Evolutionary conservation across 2,329 filamentous ascomycete species (phyloP).

Genomic region (Alternaria solani): DNA sequence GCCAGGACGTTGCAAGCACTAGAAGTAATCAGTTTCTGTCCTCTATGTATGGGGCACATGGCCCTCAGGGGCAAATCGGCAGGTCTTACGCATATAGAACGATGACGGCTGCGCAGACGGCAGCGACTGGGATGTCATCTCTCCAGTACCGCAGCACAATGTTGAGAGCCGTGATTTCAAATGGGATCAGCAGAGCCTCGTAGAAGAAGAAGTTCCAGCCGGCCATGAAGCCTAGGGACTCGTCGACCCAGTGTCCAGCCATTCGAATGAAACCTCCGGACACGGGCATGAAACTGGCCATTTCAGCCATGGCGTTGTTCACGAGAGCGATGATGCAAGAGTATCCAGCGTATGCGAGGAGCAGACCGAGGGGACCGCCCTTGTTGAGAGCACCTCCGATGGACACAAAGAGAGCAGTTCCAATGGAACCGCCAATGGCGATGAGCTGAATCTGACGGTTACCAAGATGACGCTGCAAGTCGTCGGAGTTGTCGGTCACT

Average conservation of each 20-base stretch:
- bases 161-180: conserved; percentile 60
- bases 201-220: conserved; percentile 64
- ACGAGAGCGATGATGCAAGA: conserved; percentile 65
- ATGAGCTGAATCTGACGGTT: conserved; percentile 54
- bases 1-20: conserved; percentile 59
- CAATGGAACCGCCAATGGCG: conserved; percentile 53
- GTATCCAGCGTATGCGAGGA: conserved; percentile 68
- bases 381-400: conserved; percentile 65
- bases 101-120: conserved; percentile 53
- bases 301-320: conserved; percentile 72
- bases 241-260: conserved; percentile 71
- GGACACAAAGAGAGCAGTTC: conserved; percentile 65
- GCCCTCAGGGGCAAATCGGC: conserved; percentile 5
- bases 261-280: conserved; percentile 70
- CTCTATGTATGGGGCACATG: neutral
- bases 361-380: conserved; percentile 62
- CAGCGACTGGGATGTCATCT: conserved; percentile 54
- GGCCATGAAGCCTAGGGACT: conserved; percentile 67
- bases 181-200: conserved; percentile 60
- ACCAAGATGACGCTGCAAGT: conserved; percentile 50
- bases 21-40: conserved; percentile 21
- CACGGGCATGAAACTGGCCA: conserved; percentile 69
- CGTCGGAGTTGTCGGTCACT: conserved; percentile 46
- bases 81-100: conserved; percentile 52
- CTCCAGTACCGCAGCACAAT: conserved; percentile 54